Evolutionary conservation across 306 rosid species (phyloP).

Genomic region (Cucumis melo): DNA sequence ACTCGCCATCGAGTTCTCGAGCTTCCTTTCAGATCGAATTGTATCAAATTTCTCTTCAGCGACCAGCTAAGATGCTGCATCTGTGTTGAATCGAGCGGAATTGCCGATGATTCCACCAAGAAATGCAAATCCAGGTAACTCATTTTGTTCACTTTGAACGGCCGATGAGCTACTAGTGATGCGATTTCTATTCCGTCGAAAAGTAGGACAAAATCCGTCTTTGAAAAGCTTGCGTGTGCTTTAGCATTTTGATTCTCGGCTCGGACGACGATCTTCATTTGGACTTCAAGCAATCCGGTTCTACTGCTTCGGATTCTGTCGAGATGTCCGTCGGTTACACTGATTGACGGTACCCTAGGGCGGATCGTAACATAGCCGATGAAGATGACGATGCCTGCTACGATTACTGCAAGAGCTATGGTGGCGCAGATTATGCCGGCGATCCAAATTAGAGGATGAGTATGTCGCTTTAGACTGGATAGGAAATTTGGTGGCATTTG

Average conservation of each 20-base stretch:
- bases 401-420: conserved; percentile 36
- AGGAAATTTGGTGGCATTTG: conserved; percentile 8
- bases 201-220: conserved; percentile 29
- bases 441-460: conserved; percentile 50
- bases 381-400: conserved; percentile 38
- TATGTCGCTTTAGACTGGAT: conserved; percentile 9
- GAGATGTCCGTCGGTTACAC: conserved; percentile 36
- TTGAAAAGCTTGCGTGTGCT: conserved; percentile 63
- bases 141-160: conserved; percentile 48
- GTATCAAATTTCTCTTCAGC: conserved; percentile 33
- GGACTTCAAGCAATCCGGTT: conserved; percentile 42
- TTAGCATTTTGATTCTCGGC: conserved; percentile 63
- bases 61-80: conserved; percentile 33
- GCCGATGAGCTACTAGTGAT: conserved; percentile 19
- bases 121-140: conserved; percentile 15
- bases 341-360: conserved; percentile 58
- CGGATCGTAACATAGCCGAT: conserved; percentile 50
- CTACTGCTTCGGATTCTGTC: conserved; percentile 25
- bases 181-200: conserved; percentile 44
- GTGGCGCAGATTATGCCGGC: conserved; percentile 49
- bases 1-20: conserved; percentile 51
- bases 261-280: conserved; percentile 23
- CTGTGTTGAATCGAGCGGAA: conserved; percentile 41
- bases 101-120: conserved; percentile 31
- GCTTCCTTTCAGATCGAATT: conserved; percentile 46